Evolutionary conservation across 2,329 filamentous ascomycete species (phyloP).

Genomic region (Cladosporium austrohemisphaericum): DNA sequence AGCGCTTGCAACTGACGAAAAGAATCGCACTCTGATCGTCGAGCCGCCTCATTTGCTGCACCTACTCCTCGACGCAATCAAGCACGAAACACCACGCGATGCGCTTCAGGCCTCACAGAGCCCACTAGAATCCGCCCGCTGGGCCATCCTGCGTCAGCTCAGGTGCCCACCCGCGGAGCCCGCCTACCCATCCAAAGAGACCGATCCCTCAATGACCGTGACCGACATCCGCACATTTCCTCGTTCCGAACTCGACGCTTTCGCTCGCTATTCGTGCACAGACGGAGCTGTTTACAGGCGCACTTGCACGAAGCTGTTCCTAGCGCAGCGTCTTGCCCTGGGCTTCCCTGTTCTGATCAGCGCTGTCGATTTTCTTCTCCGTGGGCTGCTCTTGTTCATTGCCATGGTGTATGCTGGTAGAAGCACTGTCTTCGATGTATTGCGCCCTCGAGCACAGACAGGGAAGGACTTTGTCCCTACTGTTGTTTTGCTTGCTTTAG

Average conservation of each 20-base stretch:
- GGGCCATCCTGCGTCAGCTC: constrained; percentile 36
- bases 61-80: constrained; percentile 37
- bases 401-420: constrained; percentile 25
- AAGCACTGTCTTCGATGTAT: constrained; percentile 23
- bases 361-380: constrained; percentile 27
- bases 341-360: constrained; percentile 36
- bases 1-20: constrained; percentile 47
- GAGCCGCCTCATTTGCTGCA: constrained; percentile 53
- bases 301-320: constrained; percentile 38
- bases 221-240: constrained; percentile 37
- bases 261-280: constrained; percentile 26
- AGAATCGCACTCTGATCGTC: constrained; percentile 57
- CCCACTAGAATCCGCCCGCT: constrained; percentile 31
- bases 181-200: constrained; percentile 33
- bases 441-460: constrained; percentile 24
- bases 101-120: neutral
- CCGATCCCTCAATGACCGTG: constrained; percentile 14
- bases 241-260: constrained; percentile 40
- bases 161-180: constrained; percentile 39
- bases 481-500: constrained; percentile 20
- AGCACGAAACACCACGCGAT: neutral
- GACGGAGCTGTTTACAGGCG: constrained; percentile 36
- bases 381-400: constrained; percentile 21
- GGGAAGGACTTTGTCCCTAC: constrained; percentile 20
- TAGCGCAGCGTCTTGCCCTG: constrained; percentile 39